Percentiles rank a stretch among this genome's conserved stretches.
Evolutionary conservation across 805 yeast genomes (phyloP).

Genomic region (Pichia paraexigua): DNA sequence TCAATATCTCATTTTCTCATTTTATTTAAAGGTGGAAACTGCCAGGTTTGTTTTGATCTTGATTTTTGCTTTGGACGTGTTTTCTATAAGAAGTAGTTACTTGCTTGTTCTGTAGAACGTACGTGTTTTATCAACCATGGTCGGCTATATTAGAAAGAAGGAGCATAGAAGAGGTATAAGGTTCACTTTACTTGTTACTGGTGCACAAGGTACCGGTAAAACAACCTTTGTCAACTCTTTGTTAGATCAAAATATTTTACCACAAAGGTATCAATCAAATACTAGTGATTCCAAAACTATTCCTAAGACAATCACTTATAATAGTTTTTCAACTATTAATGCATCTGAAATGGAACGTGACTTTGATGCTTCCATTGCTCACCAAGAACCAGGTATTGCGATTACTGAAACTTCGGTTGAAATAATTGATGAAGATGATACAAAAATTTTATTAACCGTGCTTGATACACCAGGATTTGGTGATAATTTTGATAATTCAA

Average conservation of each 20-base stretch:
- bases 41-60: background rate
- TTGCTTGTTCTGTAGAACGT: background rate
- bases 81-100: background rate
- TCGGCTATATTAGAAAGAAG: conserved; percentile 40
- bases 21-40: background rate
- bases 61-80: background rate
- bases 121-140: background rate
- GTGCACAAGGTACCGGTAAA: conserved; percentile 71
- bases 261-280: conserved; percentile 42
- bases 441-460: conserved; percentile 44
- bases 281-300: conserved; percentile 11
- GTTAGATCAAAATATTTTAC: conserved; percentile 52
- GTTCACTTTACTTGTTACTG: conserved; percentile 66
- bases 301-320: conserved; percentile 48
- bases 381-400: conserved; percentile 68
- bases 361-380: conserved; percentile 54
- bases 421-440: conserved; percentile 52
- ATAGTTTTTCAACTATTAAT: conserved; percentile 49
- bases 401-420: conserved; percentile 61
- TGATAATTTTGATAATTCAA: conserved; percentile 49
- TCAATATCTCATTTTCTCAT: background rate
- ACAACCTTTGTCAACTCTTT: conserved; percentile 67
- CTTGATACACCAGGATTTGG: conserved; percentile 59
- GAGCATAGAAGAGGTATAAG: conserved; percentile 68
- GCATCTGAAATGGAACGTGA: conserved; percentile 50